These are phyloP conservation scores for Nothophoma quercina DNA, from an alignment of 2,329 filamentous ascomycete genomes.

Conservation along the genomic window DNA sequence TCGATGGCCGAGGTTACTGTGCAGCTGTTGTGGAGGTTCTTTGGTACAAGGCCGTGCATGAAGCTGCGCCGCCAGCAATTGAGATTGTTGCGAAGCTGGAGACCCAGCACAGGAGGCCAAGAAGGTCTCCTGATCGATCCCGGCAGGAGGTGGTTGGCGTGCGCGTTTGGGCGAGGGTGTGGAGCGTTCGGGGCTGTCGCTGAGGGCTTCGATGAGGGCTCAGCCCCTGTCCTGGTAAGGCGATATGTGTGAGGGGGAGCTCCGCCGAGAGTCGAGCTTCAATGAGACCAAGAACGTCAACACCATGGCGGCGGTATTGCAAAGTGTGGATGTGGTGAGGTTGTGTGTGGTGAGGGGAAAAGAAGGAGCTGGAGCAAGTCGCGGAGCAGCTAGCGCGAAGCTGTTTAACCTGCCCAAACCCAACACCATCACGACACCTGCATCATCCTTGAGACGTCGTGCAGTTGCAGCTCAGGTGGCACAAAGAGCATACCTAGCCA, in stretches of 20 bases:
- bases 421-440: not conserved
- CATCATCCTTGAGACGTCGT: too few relatives aligned
- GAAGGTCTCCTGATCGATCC: too few relatives aligned
- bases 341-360: not conserved
- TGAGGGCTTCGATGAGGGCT: not conserved
- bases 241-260: not conserved
- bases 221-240: not conserved
- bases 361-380: not conserved
- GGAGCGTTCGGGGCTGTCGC: not conserved
- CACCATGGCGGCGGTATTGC: not conserved
- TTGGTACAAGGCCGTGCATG: too few relatives aligned
- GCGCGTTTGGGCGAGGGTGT: not conserved
- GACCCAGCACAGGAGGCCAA: too few relatives aligned
- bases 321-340: not conserved
- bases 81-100: too few relatives aligned
- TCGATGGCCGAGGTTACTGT: too few relatives aligned
- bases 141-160: too few relatives aligned
- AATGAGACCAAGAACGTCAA: not conserved
- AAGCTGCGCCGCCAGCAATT: too few relatives aligned
- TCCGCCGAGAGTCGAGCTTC: too few relatives aligned
- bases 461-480: too few relatives aligned
- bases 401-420: not conserved
- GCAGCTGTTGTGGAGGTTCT: too few relatives aligned
- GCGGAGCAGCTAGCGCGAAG: slow-evolving; percentile 11
- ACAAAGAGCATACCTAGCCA: too few relatives aligned